Percentiles rank a stretch among this genome's conserved stretches.
These are phyloP conservation scores for Powellomyces hirtus DNA, from an alignment of 192 early-diverging fungal genomes.

Conservation along the genomic window DNA sequence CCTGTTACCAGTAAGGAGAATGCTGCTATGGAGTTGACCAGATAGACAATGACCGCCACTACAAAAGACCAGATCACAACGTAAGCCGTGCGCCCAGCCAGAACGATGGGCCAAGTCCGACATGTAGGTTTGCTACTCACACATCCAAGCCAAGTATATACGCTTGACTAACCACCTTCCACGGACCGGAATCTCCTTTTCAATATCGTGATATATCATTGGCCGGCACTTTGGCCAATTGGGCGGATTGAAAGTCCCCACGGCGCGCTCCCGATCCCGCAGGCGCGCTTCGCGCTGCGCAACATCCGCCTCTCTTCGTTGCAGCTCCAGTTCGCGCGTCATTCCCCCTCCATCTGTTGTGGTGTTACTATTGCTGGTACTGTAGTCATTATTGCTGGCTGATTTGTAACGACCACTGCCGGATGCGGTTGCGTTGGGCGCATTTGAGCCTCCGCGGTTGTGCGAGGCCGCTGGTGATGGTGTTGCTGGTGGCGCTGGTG, in stretches of 20 bases:
- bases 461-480: neutral
- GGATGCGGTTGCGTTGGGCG: neutral
- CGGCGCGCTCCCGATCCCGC: conserved; percentile 16
- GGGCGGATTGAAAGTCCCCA: conserved; percentile 25
- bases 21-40: conserved; percentile 32
- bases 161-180: conserved; percentile 42
- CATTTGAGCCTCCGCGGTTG: neutral
- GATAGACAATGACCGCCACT: conserved; percentile 27
- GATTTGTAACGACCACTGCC: neutral
- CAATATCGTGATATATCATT: conserved; percentile 45
- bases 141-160: conserved; percentile 32
- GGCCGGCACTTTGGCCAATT: conserved; percentile 41
- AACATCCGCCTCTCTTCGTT: conserved; percentile 21
- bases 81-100: too few relatives aligned
- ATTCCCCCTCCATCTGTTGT: neutral
- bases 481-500: neutral
- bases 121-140: conserved; percentile 3
- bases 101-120: too few relatives aligned
- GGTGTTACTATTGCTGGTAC: neutral
- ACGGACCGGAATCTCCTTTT: conserved; percentile 38
- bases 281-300: conserved; percentile 25
- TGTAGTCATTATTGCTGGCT: neutral
- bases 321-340: conserved; percentile 19
- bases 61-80: neutral
- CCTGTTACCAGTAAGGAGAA: conserved; percentile 38